Evolutionary conservation across 169 alveolate genomes (phyloP), one percentile per base, ranked within the genome.

Genomic region (Theileria annulata): DNA sequence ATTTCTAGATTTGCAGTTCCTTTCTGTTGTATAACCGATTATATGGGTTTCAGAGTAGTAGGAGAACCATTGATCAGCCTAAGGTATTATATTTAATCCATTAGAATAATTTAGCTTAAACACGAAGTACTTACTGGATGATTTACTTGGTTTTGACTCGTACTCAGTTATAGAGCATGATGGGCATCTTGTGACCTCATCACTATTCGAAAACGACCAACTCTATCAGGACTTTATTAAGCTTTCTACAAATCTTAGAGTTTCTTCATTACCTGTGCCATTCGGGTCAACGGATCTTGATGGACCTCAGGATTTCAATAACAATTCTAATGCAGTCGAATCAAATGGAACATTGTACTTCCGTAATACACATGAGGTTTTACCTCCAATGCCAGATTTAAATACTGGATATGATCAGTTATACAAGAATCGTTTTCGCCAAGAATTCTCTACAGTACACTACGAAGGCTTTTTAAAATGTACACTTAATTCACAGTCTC

Each of bases 21-120:
- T 15, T 63, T 80, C 31, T 88, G 86, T 67, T 87, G 91, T 69
- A 77, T 84, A 23, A 85, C 80, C 23, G 94, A 90, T 60, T 90
- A 75, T 75, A 68, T 87, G 91, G 92, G 92, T 4, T 56, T 90
- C 68, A 80, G 94, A 48, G 87, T 90, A 25, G 91, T 86, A 33
- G 75, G 90, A 3, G 94, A 90, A 25, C 94, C 94, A 0, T 58
- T 90, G 80, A 78, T 90, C 62, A 92, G 91, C 3, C 72, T 79
- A 19, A 47, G 67, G 54, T 66, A 68, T 10, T 74, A 73, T 5
- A 23, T 60, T 17, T 72, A 79, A 33, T 58, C 21, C 28, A 33
- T 49, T 25, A 25, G 9, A n/a, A 62, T 13, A 30, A 75, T 59
- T 71, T 37, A 47, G 62, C 63, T n/a, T 25, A 23, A 19, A 19